phyloP scores from a whole-genome alignment of 2,329 filamentous ascomycete species.

The Phyllosticta paracitricarpa region DNA sequence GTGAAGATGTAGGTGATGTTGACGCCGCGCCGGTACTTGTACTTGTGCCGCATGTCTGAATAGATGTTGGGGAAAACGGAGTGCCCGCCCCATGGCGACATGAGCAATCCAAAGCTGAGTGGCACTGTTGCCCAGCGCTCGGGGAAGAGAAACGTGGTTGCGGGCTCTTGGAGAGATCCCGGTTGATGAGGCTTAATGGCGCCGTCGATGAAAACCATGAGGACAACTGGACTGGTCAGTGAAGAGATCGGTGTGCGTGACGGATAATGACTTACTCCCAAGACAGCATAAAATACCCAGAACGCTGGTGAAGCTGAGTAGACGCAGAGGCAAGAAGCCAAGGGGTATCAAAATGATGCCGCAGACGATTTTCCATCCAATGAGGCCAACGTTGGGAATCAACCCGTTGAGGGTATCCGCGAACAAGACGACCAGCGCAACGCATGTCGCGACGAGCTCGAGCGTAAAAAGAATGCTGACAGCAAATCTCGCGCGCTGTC shows the following conservation, averaged over 20 bases:
- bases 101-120: constrained; percentile 79
- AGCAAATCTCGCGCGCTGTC: constrained; percentile 65
- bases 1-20: constrained; percentile 79
- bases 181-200: constrained; percentile 68
- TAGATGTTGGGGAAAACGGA: constrained; percentile 78
- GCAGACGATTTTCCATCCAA: constrained; percentile 78
- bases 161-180: constrained; percentile 74
- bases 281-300: constrained; percentile 87
- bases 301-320: constrained; percentile 83
- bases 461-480: constrained; percentile 81
- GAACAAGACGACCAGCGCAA: constrained; percentile 86
- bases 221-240: constrained; percentile 52
- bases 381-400: constrained; percentile 58
- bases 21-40: constrained; percentile 67
- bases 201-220: constrained; percentile 77
- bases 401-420: constrained; percentile 80
- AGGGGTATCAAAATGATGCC: constrained; percentile 69
- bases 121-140: constrained; percentile 79
- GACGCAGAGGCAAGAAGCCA: constrained; percentile 71
- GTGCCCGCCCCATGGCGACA: constrained; percentile 65
- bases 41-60: constrained; percentile 68
- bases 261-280: constrained; percentile 54
- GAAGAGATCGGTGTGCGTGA: no score
- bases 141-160: constrained; percentile 71
- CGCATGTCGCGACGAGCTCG: constrained; percentile 78